Base-by-base conservation (phyloP, 2,329 filamentous ascomycete genomes). In the Botrytis fragariae region DNA sequence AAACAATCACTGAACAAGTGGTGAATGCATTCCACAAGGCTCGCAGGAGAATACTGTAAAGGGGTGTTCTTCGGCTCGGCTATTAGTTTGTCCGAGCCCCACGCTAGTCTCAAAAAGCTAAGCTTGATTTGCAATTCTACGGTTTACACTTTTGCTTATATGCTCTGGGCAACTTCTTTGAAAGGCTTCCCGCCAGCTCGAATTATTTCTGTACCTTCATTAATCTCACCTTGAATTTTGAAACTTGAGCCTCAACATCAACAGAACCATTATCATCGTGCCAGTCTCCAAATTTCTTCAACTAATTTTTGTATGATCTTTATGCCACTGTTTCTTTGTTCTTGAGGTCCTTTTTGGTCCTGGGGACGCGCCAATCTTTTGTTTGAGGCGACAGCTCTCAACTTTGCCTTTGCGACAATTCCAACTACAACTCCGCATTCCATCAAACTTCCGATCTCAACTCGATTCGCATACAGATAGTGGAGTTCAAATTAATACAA, bases 271-370 rank as follows among this genome's bases (percentile, higher is more conserved):
- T 45, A 67, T 12, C 39, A 39, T 71, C 29, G 25, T 67, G 44
- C 51, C n/a, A 62, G 14, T 67, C 35, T 37, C 54, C 14, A 37
- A 32, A 25, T n/a, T 25, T 6, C 42, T 42, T 48, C 51, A 54
- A 14, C 29, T 22, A 48, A 37, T 60, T 54, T 72, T 44, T 65
- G 60, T 67, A 69, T 48, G 42, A 72, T 51, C 73, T 77, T 74
- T 48, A 77, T 77, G 73, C 67, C 61, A 65, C 64, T 72, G 45
- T 68, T 62, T 63, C 72, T 74, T 69, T 74, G 39, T 72, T 74
- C 61, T 65, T 75, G 42, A 76, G 72, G 73, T 71, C 73, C 69
- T 71, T 60, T 54, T 45, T 74, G 69, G 71, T 72, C 71, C 71
- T 72, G 63, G 54, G 63, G 63, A 72, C 71, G 71, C 71, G 71